Evolutionary conservation across 352 stramenopile genomes (phyloP).

Genomic region (Phytophthora citrophthora): DNA sequence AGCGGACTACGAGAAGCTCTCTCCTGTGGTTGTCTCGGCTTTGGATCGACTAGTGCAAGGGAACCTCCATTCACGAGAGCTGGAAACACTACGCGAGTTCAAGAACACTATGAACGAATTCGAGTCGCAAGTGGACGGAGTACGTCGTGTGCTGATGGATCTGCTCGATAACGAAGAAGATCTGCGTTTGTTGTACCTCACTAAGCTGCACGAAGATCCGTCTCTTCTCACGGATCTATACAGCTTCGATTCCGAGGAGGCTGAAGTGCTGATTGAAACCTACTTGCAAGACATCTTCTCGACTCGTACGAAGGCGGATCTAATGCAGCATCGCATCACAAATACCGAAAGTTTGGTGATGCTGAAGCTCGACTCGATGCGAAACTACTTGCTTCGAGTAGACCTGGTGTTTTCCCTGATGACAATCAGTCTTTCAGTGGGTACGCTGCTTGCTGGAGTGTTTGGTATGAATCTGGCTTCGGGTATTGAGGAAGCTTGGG

Average conservation of each 20-base stretch:
- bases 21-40: slow-evolving; percentile 48
- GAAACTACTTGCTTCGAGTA: slow-evolving; percentile 79
- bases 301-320: slow-evolving; percentile 65
- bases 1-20: slow-evolving; percentile 54
- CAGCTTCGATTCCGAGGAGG: slow-evolving; percentile 77
- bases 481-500: slow-evolving; percentile 40
- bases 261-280: slow-evolving; percentile 78
- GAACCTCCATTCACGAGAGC: slow-evolving; percentile 51
- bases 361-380: slow-evolving; percentile 79
- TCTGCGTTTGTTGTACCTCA: slow-evolving; percentile 67
- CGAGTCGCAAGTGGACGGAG: slow-evolving; percentile 66
- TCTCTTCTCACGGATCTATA: slow-evolving; percentile 58
- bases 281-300: slow-evolving; percentile 87
- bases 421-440: slow-evolving; percentile 63
- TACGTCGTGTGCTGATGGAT: slow-evolving; percentile 69
- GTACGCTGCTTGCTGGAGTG: slow-evolving; percentile 67
- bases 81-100: slow-evolving; percentile 68
- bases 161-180: slow-evolving; percentile 75
- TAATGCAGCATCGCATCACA: slow-evolving; percentile 78
- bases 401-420: slow-evolving; percentile 80
- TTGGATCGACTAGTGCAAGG: slow-evolving; percentile 60
- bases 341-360: slow-evolving; percentile 85
- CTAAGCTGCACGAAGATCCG: slow-evolving; percentile 67
- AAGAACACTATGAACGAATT: slow-evolving; percentile 82
- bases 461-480: slow-evolving; percentile 83